phyloP scores from a whole-genome alignment of 129 eudicot species.

The Flaveria brownii region DNA sequence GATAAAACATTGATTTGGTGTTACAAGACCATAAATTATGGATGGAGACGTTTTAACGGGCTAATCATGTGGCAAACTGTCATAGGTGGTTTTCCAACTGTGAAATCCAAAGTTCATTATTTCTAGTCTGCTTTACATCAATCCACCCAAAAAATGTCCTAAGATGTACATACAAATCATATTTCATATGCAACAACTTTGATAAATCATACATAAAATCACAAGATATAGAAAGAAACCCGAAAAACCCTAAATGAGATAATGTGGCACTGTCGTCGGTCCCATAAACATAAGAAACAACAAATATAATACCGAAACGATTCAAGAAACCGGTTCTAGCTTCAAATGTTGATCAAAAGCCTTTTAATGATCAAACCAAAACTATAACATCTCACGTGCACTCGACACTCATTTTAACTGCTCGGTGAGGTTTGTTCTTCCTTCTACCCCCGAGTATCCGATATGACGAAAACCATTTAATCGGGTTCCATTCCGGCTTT shows the following conservation, averaged over 20 bases:
- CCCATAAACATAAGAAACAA: neutral
- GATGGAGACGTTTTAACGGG: too few relatives aligned
- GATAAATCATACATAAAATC: slow-evolving; percentile 19
- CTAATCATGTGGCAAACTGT: too few relatives aligned
- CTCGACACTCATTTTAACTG: slow-evolving; percentile 78
- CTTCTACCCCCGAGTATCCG: slow-evolving; percentile 66
- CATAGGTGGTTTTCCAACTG: too few relatives aligned
- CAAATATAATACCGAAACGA: neutral
- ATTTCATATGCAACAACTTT: too few relatives aligned
- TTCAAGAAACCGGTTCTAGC: slow-evolving; percentile 22
- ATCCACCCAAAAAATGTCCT: too few relatives aligned
- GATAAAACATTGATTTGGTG: too few relatives aligned
- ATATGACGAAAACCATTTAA: slow-evolving; percentile 56
- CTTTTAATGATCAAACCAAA: slow-evolving; percentile 13
- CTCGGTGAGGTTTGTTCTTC: slow-evolving; percentile 78
- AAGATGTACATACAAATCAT: too few relatives aligned
- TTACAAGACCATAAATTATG: too few relatives aligned
- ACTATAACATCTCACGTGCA: slow-evolving; percentile 47
- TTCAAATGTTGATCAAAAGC: slow-evolving; percentile 23
- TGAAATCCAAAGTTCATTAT: too few relatives aligned
- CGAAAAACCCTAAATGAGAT: slow-evolving; percentile 13
- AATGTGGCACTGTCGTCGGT: neutral
- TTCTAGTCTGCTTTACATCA: too few relatives aligned
- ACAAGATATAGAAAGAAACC: neutral
- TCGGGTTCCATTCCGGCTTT: slow-evolving; percentile 37